Evolutionary conservation across 768 basidiomycete species (phyloP).

Genomic region (Sarcodon sp.): DNA sequence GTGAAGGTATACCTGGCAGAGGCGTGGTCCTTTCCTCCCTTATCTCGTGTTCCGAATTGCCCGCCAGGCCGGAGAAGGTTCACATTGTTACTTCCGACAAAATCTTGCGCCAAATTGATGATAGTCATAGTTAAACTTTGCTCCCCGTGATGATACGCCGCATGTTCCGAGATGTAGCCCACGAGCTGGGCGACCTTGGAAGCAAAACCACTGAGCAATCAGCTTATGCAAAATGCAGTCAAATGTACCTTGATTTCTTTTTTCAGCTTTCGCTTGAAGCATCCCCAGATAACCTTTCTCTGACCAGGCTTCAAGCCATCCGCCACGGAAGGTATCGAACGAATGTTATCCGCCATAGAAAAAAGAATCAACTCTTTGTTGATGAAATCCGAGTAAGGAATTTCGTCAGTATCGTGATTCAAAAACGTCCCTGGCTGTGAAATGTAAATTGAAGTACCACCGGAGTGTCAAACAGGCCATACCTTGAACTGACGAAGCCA

Average conservation of each 20-base stretch:
- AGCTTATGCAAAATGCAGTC: not conserved
- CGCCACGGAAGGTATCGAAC: constrained; percentile 88
- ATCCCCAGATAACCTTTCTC: constrained; percentile 91
- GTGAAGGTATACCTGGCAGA: constrained; percentile 96
- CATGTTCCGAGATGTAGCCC: constrained; percentile 89
- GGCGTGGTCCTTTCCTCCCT: constrained; percentile 94
- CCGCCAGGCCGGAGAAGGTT: constrained; percentile 82
- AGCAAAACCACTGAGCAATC: not conserved
- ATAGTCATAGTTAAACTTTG: constrained; percentile 79
- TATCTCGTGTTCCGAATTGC: constrained; percentile 89
- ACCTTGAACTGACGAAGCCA: constrained; percentile 93
- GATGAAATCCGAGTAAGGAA: constrained; percentile 89
- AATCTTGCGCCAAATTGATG: constrained; percentile 87
- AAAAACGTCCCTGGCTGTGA: constrained; percentile 84
- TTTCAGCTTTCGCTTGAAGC: constrained; percentile 90
- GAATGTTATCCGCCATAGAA: constrained; percentile 98
- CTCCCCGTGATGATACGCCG: constrained; percentile 97
- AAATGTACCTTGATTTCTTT: constrained; percentile 71
- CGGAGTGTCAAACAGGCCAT: constrained; percentile 5
- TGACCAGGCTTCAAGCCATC: constrained; percentile 98
- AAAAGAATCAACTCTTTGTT: constrained; percentile 96
- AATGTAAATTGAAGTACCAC: not conserved
- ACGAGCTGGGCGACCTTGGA: constrained; percentile 82
- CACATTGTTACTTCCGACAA: constrained; percentile 91
- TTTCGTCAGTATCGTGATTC: constrained; percentile 77